Base-by-base conservation (phyloP, 2,329 filamentous ascomycete species). In the Neonectria neomacrospora region DNA sequence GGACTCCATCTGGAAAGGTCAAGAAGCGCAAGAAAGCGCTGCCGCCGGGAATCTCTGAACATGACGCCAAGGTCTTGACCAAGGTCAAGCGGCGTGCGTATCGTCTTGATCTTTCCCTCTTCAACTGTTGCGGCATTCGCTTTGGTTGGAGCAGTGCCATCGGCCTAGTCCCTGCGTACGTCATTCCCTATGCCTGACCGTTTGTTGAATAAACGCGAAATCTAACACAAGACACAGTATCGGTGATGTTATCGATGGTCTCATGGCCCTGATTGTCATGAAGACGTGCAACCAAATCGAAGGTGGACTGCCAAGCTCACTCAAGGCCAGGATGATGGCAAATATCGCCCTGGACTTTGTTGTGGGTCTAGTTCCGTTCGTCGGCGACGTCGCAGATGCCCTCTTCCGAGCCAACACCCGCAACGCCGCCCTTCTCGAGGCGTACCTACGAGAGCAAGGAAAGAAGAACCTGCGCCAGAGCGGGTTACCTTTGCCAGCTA, bases 91-190 rank as follows among this genome's bases (percentile, higher is more conserved):
- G 91, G 71, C 86, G 91, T 62, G 94, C 96, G 34, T 97, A 97
- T 79, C 86, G 88, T 39, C 87, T 97, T 26, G 96, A 98, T 78
- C 91, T 93, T 83, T 88, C 86, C 58, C 86, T 97, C 6, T 96
- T 95, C 82, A 94, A 87, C 74, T 87, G 93, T 74, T 87, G 91
- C 67, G 93, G 94, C 45, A 85, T 97, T 63, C 88, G 90, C 61
- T 94, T 98, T 75, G 96, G 96, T 58, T 97, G 94, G 93, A 88
- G 92, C 54, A 91, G 90, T 71, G 86, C 97, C 61, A 92, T 98
- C 72, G 96, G 90, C 14, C 76, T 98, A 8, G 79, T 98, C 58
- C 96, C 96, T 71, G 87, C 87, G 87, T 93, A 85, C 84, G 91
- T 86, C 12, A 34, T 26, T 23, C 26, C 7, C n/a, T 20, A 61